phyloP scores from a whole-genome alignment of 768 basidiomycete species.

The Kwoniella mangroviensis region DNA sequence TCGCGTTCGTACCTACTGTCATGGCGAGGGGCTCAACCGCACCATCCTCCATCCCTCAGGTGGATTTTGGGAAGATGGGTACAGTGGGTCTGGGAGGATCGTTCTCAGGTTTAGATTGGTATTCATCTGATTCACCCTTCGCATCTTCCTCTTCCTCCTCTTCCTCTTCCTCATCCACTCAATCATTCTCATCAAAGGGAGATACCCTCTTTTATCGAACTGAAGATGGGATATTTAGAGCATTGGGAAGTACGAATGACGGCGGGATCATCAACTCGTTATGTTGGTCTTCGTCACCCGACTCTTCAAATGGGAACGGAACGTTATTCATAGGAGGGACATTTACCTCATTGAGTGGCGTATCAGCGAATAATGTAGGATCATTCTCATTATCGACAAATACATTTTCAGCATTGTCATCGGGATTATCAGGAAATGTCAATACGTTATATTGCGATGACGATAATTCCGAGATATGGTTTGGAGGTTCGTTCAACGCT shows the following conservation, averaged over 20 bases:
- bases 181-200: conserved; percentile 32
- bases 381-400: conserved; percentile 63
- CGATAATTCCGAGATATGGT: conserved; percentile 51
- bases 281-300: conserved; percentile 60
- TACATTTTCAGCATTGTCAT: conserved; percentile 25
- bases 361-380: conserved; percentile 71
- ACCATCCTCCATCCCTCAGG: conserved; percentile 61
- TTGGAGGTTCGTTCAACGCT: conserved; percentile 53
- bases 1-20: conserved; percentile 27
- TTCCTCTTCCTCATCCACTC: conserved; percentile 64
- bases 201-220: conserved; percentile 70
- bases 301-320: conserved; percentile 61
- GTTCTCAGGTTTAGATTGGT: conserved; percentile 78
- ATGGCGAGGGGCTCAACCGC: conserved; percentile 43
- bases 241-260: conserved; percentile 74
- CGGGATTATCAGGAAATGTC: conserved; percentile 76
- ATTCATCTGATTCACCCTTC: conserved; percentile 37
- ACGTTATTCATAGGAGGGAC: conserved; percentile 80
- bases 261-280: conserved; percentile 78
- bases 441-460: conserved; percentile 76
- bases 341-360: conserved; percentile 73
- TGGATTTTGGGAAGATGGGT: conserved; percentile 85
- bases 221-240: conserved; percentile 69
- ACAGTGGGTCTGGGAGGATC: conserved; percentile 84
- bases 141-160: conserved; percentile 67